Conservation (phyloP, 805 yeast genomes). For the Maudiozyma saulgeensis region DNA sequence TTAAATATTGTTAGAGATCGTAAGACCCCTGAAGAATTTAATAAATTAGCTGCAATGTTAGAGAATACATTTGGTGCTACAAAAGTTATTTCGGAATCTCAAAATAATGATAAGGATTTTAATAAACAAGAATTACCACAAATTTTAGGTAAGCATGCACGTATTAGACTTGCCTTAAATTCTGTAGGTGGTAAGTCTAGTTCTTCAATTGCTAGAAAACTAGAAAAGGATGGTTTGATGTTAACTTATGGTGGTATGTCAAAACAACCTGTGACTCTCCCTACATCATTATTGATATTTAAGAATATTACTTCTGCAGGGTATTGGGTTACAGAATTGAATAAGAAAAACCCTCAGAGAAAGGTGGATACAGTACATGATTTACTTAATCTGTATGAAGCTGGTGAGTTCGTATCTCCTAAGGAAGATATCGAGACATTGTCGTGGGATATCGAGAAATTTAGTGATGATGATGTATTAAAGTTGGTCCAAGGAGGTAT, state of each 20-base stretch:
- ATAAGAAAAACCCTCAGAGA: conserved; percentile 47
- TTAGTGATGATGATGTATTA: conserved; percentile 34
- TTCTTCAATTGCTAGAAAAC: conserved; percentile 73
- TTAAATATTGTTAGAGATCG: conserved; percentile 84
- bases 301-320: conserved; percentile 81
- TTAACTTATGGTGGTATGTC: conserved; percentile 98
- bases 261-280: conserved; percentile 83
- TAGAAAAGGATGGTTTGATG: conserved; percentile 63
- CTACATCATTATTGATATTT: conserved; percentile 83
- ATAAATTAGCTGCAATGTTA: conserved; percentile 48
- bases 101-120: conserved; percentile 61
- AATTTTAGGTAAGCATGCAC: conserved; percentile 35
- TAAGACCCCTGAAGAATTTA: conserved; percentile 44
- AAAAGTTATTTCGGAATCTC: conserved; percentile 77
- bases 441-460: conserved; percentile 24
- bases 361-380: conserved; percentile 47
- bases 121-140: conserved; percentile 42
- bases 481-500: conserved; percentile 38
- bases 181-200: conserved; percentile 90
- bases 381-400: conserved; percentile 48
- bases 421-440: conserved; percentile 32
- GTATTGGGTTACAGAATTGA: conserved; percentile 80
- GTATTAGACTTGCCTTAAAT: conserved; percentile 72
- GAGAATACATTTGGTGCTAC: conserved; percentile 65
- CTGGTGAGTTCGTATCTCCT: conserved; percentile 48